A percentile compares a stretch with the other conserved stretches of the same genome.
Conservation (phyloP, 2,329 filamentous ascomycete genomes). For the Hymenoscyphus scutula region DNA sequence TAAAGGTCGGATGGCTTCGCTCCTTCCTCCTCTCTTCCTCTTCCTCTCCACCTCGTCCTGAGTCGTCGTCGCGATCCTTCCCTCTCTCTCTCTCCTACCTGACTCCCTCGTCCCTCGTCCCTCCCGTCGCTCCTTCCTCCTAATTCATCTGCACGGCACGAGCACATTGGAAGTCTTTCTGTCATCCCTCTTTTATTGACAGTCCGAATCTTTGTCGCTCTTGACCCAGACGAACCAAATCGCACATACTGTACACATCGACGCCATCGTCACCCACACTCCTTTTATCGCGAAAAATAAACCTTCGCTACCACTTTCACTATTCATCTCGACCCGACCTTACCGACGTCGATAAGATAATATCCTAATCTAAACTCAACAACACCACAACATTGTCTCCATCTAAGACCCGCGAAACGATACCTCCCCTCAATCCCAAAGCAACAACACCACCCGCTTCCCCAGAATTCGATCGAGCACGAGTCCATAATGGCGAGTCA, state of each 20-base stretch:
- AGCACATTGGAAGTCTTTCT: background rate
- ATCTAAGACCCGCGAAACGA: background rate
- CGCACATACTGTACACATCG: background rate
- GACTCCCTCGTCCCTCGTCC: background rate
- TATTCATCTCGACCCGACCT: background rate
- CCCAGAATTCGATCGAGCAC: background rate
- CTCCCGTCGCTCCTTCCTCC: background rate
- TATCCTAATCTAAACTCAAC: background rate
- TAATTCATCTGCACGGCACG: background rate
- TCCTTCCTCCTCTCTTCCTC: conserved; percentile 1
- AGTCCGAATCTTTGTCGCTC: background rate
- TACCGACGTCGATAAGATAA: background rate
- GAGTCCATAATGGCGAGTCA: conserved; percentile 29
- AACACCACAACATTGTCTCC: background rate
- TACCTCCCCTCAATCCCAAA: background rate
- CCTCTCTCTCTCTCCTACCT: background rate
- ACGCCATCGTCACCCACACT: conserved; percentile 3
- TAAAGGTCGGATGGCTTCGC: background rate
- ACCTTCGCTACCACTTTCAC: background rate
- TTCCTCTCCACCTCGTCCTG: background rate
- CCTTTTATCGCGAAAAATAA: background rate
- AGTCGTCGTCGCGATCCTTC: conserved; percentile 2
- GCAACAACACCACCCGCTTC: background rate
- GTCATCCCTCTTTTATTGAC: conserved; percentile 10
- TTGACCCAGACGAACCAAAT: background rate